Evolutionary conservation across 2,329 filamentous ascomycete species (phyloP).

Genomic region (Stagonosporopsis rhizophila): DNA sequence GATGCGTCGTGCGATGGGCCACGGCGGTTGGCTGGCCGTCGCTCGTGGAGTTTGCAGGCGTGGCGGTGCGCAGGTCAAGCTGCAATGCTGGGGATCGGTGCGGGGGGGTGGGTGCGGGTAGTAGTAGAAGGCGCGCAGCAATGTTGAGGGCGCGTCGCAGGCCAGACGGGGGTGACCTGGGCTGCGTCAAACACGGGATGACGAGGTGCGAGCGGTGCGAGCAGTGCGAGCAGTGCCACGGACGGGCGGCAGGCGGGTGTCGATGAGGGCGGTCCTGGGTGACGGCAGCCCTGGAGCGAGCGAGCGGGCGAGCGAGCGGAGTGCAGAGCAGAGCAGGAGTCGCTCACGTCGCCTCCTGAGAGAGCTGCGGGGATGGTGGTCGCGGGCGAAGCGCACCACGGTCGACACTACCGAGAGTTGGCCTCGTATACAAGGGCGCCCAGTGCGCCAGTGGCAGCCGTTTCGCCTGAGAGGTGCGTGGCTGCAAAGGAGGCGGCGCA

Average conservation of each 20-base stretch:
- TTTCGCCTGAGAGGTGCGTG: conserved; percentile 13
- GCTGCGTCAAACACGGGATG: conserved; percentile 17
- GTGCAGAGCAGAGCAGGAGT: conserved; percentile 7
- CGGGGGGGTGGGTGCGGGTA: conserved; percentile 11
- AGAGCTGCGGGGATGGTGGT: conserved; percentile 11
- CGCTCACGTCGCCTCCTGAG: conserved; percentile 9
- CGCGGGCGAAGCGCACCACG: conserved; percentile 13
- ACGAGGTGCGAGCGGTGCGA: background rate
- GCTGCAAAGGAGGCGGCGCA: conserved; percentile 18
- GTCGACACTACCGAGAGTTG: conserved; percentile 15
- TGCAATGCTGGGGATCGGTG: conserved; percentile 1
- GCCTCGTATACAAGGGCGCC: conserved; percentile 16
- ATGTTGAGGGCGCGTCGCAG: conserved; percentile 9
- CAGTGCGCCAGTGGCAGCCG: conserved; percentile 14
- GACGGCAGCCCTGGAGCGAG: conserved; percentile 15
- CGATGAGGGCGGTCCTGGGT: background rate
- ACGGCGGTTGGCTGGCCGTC: conserved; percentile 8
- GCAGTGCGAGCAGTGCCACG: background rate
- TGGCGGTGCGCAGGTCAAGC: background rate
- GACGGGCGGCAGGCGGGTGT: conserved; percentile 11
- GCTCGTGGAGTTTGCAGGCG: conserved; percentile 12
- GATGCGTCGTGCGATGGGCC: conserved; percentile 10
- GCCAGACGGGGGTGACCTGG: conserved; percentile 17
- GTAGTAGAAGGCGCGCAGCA: conserved; percentile 3
- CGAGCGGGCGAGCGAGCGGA: conserved; percentile 20